Base-by-base conservation (phyloP, 768 basidiomycete genomes). In the Grammothele lineata region DNA sequence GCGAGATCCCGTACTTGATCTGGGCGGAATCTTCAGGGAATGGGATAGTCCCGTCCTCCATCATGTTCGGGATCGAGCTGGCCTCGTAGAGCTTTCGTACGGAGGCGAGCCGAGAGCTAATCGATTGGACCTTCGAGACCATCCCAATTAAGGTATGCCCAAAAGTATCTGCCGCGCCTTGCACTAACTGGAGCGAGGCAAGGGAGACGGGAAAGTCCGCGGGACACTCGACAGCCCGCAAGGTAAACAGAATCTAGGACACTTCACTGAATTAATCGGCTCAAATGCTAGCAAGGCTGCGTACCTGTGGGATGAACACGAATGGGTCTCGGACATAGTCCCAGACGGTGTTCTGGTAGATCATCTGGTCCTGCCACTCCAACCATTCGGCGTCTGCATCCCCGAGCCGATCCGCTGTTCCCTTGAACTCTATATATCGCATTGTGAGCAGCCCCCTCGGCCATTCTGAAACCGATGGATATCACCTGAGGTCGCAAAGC, bases 241-340 rank as follows among this genome's bases (percentile, higher is more conserved):
- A 40, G 6, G 53, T 51, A 26, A 59, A 59, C 34, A 48, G 5
- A 2, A 48, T 30, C 47, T 48, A 19, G 23, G 85, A 85, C 5
- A 85, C 63, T 48, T 80, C 77, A 10, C 69, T 69, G 49, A 84
- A 59, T 4, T 76, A 69, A 44, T 83, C 81, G 27, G 73, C 68
- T 14, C 83, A 57, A 24, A 84, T 60, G 7, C 70, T 66, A 18
- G 55, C 51, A 10, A 71, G 54, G 10, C 62, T 59, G 14, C 70
- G 47, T 5, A 54, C 57, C 37, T 64, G 58, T 7, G 27, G 27
- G 7, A 30, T 30, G 14, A 30, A 30, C 27, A 14, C 27, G 27
- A 30, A 30, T 14, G 27, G 27, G 8, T 14, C 27, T 30, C 14
- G 8, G 27, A 30, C 8, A 30, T 7, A n/a, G n/a, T n/a, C n/a